These are phyloP conservation scores for Talaromyces sp. DNA, from an alignment of 2,329 filamentous ascomycete species.

Conservation along the genomic window DNA sequence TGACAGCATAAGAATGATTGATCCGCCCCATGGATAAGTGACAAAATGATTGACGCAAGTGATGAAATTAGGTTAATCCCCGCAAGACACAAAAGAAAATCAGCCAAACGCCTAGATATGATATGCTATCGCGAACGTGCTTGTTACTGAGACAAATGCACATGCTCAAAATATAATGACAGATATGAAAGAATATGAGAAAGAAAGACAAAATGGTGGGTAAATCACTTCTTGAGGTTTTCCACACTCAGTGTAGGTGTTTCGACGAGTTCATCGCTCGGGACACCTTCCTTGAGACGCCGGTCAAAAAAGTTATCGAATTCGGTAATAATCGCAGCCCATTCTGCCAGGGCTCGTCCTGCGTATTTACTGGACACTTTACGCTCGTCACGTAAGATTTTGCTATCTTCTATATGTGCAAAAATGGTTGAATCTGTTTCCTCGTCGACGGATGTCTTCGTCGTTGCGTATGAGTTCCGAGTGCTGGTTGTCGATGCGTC, in stretches of 20 bases:
- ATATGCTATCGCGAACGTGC: not conserved
- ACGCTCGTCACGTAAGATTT: constrained; percentile 25
- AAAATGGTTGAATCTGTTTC: constrained; percentile 21
- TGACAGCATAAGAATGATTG: not conserved
- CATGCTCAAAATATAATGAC: not conserved
- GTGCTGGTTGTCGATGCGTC: constrained; percentile 20
- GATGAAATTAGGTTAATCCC: not conserved
- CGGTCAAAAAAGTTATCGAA: constrained; percentile 63
- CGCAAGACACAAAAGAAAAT: not conserved
- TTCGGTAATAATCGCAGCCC: constrained; percentile 59
- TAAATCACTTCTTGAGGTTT: constrained; percentile 50
- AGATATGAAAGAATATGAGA: not conserved
- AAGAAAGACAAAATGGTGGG: not conserved
- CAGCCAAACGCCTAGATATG: not conserved
- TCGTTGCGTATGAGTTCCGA: constrained; percentile 6
- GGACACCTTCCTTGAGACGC: constrained; percentile 60
- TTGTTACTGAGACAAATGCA: not conserved
- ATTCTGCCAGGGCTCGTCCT: constrained; percentile 63
- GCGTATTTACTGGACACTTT: constrained; percentile 53
- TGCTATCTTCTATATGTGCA: constrained; percentile 10
- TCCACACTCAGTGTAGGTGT: constrained; percentile 62
- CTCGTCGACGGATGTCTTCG: constrained; percentile 13
- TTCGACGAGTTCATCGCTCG: constrained; percentile 55
- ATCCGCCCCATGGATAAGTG: not conserved
- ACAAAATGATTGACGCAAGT: not conserved